Evolutionary conservation across 2,329 filamentous ascomycete species (phyloP), one percentile per base, ranked within the genome.

Genomic region (Fusarium sp.): DNA sequence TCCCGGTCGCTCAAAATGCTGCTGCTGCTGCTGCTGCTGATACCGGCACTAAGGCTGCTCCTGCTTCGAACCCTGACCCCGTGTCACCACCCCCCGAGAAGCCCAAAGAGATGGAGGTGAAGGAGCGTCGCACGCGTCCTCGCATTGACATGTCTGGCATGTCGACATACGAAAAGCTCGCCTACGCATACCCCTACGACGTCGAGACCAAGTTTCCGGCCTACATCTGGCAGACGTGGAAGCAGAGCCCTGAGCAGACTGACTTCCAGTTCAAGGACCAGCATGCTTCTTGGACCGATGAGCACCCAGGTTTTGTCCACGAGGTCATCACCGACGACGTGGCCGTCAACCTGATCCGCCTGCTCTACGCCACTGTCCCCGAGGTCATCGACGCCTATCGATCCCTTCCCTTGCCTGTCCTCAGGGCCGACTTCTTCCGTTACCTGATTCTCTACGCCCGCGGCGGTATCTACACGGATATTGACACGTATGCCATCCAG

Each of bases 201-300:
- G 88, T 96, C 72, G 91, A 95, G 79, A 84, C 88, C 77, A 97
- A 96, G 82, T 98, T 98, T 82, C 96, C 96, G 4, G 95, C 95
- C 66, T 98, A 98, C 86, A 97, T 99, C 80, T 99, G 96, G 96
- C 96, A 99, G 87, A 99, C 96, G 16, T 99, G 96, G 96, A 98
- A 97, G 83, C 92, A 91, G 79, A 93, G 91, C 1, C 95, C 96
- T 0, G 89, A 92, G 2, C 93, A 94, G 24, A 87, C 90, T 60
- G 88, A 93, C 71, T 99, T 99, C 80, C 84, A 87, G 22, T 95
- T 98, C 80, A 92, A 95, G 71, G 91, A 93, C 56, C 89, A 94
- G 69, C 96, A 98, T 84, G 93, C 94, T 16, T 95, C 93, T 71
- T 99, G 96, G 96, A 93, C 94, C 10, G 89, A 93, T 76, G 85